phyloP scores from a whole-genome alignment of 2,329 filamentous ascomycete species.

The Penicillium sp. region DNA sequence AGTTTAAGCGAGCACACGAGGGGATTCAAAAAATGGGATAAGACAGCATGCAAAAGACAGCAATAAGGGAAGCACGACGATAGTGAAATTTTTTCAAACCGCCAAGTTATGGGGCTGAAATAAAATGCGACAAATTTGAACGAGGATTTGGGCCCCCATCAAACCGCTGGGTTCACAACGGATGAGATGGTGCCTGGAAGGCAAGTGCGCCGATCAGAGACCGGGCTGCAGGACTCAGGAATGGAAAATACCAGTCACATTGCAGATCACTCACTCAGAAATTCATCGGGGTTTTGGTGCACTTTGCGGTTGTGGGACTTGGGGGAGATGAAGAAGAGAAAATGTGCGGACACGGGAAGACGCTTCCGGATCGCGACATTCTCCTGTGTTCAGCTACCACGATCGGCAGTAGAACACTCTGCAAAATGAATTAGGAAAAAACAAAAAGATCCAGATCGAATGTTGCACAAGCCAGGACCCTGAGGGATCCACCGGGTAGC shows the following conservation, averaged over 20 bases:
- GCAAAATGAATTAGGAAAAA: background rate
- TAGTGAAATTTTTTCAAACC: background rate
- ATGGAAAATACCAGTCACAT: background rate
- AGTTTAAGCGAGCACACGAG: background rate
- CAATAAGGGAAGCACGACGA: background rate
- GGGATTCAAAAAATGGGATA: background rate
- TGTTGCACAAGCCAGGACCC: background rate
- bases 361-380: conserved; percentile 1
- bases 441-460: background rate
- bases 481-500: background rate
- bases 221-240: background rate
- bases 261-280: background rate
- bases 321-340: background rate
- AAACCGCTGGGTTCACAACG: conserved; percentile 1
- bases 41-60: background rate
- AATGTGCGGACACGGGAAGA: conserved; percentile 2
- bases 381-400: background rate
- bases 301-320: background rate
- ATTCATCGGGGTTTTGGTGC: background rate
- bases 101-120: conserved; percentile 13
- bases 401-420: background rate
- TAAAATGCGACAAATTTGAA: conserved; percentile 5
- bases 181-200: background rate
- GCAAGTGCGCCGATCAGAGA: background rate
- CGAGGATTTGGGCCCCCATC: background rate